These are phyloP conservation scores for Geum urbanum DNA, from an alignment of 306 rosid species.

Conservation along the genomic window DNA sequence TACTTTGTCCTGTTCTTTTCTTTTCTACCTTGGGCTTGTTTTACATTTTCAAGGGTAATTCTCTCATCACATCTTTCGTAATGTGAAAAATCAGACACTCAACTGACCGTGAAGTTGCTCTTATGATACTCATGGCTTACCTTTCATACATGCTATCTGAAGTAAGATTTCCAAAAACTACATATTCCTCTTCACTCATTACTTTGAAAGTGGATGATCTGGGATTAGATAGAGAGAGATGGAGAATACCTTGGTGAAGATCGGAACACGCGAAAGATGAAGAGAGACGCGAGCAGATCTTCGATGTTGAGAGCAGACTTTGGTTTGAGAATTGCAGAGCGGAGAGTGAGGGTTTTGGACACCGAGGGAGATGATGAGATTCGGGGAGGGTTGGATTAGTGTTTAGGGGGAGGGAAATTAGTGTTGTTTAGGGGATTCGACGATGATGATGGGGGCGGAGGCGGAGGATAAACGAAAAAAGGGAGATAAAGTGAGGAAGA, in stretches of 20 bases:
- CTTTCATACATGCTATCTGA: slow-evolving; percentile 89
- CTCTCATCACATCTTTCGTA: slow-evolving; percentile 9
- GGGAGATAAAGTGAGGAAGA: no score
- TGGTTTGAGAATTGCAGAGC: not conserved
- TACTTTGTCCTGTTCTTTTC: not conserved
- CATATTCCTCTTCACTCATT: not conserved
- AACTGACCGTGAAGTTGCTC: slow-evolving; percentile 95
- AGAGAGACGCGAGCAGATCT: slow-evolving; percentile 18
- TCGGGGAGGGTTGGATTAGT: no score
- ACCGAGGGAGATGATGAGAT: no score
- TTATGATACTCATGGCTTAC: slow-evolving; percentile 97
- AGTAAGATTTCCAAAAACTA: slow-evolving; percentile 42
- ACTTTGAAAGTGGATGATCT: not conserved
- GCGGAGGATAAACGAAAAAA: no score
- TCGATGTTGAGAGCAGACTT: not conserved
- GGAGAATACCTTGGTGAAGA: slow-evolving; percentile 8
- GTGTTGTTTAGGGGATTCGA: no score
- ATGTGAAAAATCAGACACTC: slow-evolving; percentile 56
- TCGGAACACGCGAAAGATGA: slow-evolving; percentile 17
- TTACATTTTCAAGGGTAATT: not conserved
- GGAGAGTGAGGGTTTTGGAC: not conserved
- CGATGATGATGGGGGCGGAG: no score
- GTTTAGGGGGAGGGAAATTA: no score
- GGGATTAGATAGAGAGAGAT: not conserved
- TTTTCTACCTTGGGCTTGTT: not conserved